Conservation (phyloP, 1,139 yeast species). For the Debaryomyces coudertii region DNA sequence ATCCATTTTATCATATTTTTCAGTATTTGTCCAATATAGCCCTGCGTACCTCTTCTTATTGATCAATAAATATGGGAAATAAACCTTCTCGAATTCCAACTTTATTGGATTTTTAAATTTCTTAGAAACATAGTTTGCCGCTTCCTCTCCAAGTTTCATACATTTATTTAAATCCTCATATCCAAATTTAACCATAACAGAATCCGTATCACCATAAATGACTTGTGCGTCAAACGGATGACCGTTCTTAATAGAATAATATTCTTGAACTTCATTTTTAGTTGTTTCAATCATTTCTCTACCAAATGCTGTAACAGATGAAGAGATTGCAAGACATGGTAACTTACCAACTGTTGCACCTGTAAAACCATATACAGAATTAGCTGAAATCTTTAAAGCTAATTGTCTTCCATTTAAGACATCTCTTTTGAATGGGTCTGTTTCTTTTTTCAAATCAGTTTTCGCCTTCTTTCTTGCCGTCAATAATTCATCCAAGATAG, state of each 20-base stretch:
- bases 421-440: slow-evolving; percentile 90
- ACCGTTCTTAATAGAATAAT: slow-evolving; percentile 80
- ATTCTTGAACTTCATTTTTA: slow-evolving; percentile 79
- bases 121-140: slow-evolving; percentile 84
- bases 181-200: slow-evolving; percentile 98
- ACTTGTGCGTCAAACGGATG: slow-evolving; percentile 82
- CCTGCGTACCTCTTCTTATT: slow-evolving; percentile 98
- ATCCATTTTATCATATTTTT: slow-evolving; percentile 93
- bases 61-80: slow-evolving; percentile 89
- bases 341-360: slow-evolving; percentile 98
- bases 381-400: slow-evolving; percentile 95
- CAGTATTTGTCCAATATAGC: slow-evolving; percentile 89
- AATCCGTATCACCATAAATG: slow-evolving; percentile 98
- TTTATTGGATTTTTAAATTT: slow-evolving; percentile 85
- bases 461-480: slow-evolving; percentile 94
- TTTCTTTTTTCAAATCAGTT: slow-evolving; percentile 85
- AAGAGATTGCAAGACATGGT: slow-evolving; percentile 95
- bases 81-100: slow-evolving; percentile 94
- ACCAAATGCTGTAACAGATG: slow-evolving; percentile 94
- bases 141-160: slow-evolving; percentile 92
- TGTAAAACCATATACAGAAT: slow-evolving; percentile 97
- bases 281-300: slow-evolving; percentile 96
- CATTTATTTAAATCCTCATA: slow-evolving; percentile 77
- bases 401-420: slow-evolving; percentile 96
- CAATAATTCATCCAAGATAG: slow-evolving; percentile 84